Evolutionary conservation across 805 yeast genomes (phyloP).

Genomic region (Kluyveromyces wickerhamii): DNA sequence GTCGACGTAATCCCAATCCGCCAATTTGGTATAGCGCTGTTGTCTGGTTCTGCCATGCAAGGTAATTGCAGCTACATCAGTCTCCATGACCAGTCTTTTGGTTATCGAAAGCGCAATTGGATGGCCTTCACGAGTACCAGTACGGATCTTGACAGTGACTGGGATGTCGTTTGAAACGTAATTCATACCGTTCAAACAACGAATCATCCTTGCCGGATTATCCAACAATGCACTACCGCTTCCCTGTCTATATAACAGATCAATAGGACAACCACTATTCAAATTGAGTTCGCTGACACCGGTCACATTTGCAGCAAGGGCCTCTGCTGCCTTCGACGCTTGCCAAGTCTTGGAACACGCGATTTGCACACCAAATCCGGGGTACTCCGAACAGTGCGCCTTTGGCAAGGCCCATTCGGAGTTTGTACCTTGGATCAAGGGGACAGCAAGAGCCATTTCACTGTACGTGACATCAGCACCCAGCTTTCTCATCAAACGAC

Average conservation of each 20-base stretch:
- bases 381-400: constrained; percentile 73
- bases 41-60: constrained; percentile 95
- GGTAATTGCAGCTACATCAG: constrained; percentile 84
- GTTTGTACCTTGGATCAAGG: constrained; percentile 81
- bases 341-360: constrained; percentile 92
- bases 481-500: constrained; percentile 80
- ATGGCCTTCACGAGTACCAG: constrained; percentile 78
- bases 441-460: constrained; percentile 89
- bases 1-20: constrained; percentile 86
- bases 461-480: constrained; percentile 93
- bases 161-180: constrained; percentile 87
- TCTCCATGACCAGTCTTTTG: constrained; percentile 61
- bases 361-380: constrained; percentile 89
- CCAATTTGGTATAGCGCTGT: constrained; percentile 84
- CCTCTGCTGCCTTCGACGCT: constrained; percentile 88
- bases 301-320: constrained; percentile 33
- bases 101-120: constrained; percentile 83
- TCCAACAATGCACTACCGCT: constrained; percentile 93
- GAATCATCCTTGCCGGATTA: constrained; percentile 70
- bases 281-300: constrained; percentile 76
- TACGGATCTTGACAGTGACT: constrained; percentile 83
- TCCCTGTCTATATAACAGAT: constrained; percentile 85
- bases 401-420: constrained; percentile 97
- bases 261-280: constrained; percentile 97
- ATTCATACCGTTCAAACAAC: constrained; percentile 83